Base-by-base conservation (phyloP, 179 eudicot genomes). In the Monotropa hypopitys region DNA sequence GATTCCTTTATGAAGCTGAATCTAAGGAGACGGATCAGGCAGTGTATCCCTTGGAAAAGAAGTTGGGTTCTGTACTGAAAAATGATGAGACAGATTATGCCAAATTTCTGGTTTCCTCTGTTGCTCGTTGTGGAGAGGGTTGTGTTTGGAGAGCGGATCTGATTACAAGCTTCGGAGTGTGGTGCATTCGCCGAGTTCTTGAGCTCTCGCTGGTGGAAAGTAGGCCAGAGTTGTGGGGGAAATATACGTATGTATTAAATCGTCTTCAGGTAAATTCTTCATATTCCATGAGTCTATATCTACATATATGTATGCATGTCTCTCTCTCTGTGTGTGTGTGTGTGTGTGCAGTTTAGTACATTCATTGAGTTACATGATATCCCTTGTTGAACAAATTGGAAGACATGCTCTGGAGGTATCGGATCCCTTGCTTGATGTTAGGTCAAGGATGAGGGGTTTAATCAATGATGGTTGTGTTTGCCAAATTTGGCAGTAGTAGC, bases 151-250 rank as follows among this genome's bases (percentile, higher is more conserved):
- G 87, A 84, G 85, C 71, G 50, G 93, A 91, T 85, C 83, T 95
- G 76, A 76, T 95, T 20, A 82, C 89, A 54, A 91, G 98, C 87
- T 95, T 95, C 77, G 99, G 98, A 4, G 98, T 95, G 59, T 95
- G 97, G 97, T 93, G 97, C 84, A 93, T 95, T 75, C 97, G 84
- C 77, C 90, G 98, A 77, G 74, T 93, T 69, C 84, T 95, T 50
- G 97, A 90, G 80, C 99, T 95, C 75, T 95, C 98, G 38, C 90
- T 90, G 9, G 88, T 93, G 96, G 99, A 95, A 88, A 91, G 98
- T 83, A 89, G 99, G 80, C 99, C 99, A 5, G 99, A 95, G 83
- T 90, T 95, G 2, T 95, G 99, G 99, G 98, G 99, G 30, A 93
- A 91, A 79, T 95, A 95, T 80, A 95, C 98, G 15, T 91, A 91